Base-by-base conservation (phyloP, 1,139 yeast genomes). In the Candida gigantensis region DNA sequence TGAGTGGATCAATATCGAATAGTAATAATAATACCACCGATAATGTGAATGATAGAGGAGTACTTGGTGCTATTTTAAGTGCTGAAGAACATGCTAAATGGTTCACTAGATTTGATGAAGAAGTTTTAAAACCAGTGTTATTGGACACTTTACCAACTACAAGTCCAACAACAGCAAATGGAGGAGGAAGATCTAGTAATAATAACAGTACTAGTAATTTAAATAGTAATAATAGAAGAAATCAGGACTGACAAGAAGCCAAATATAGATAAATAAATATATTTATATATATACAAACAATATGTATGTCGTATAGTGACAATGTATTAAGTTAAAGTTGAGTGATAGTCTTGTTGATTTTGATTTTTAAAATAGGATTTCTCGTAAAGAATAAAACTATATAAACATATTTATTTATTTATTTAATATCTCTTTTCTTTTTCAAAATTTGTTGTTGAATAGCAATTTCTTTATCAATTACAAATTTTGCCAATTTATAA, bases 91-190 rank as follows among this genome's bases (percentile, higher is more conserved):
- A 83, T 43, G 85, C 94, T 9, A 81, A 79, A 52, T 92, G 99
- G 97, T 92, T 92, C 60, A 82, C 88, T 17, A 84, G 81, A 51
- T 87, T 92, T 57, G 99, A 92, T 57, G 96, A 92, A 50, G 86
- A 88, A 55, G 94, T 92, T n/a, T 73, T 92, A 49, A 94, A 92
- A 58, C 99, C 99, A 0, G 97, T 92, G 0, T 73, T 92, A 41
- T 72, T 92, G 45, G 98, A 92, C 52, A 72, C 65, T 34, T 40
- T 60, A 24, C 68, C 68, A 4, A 49, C 44, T n/a, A n/a, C n/a
- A n/a, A n/a, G n/a, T n/a, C n/a, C n/a, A n/a, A n/a, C n/a, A n/a
- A n/a, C n/a, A n/a, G n/a, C n/a, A n/a, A n/a, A n/a, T n/a, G n/a
- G n/a, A 12, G 15, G 37, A 26, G 34, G 32, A 7, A 31, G 28